Evolutionary conservation across 148 eudicot species (phyloP).

Genomic region (Tetragonia tetragonoides): DNA sequence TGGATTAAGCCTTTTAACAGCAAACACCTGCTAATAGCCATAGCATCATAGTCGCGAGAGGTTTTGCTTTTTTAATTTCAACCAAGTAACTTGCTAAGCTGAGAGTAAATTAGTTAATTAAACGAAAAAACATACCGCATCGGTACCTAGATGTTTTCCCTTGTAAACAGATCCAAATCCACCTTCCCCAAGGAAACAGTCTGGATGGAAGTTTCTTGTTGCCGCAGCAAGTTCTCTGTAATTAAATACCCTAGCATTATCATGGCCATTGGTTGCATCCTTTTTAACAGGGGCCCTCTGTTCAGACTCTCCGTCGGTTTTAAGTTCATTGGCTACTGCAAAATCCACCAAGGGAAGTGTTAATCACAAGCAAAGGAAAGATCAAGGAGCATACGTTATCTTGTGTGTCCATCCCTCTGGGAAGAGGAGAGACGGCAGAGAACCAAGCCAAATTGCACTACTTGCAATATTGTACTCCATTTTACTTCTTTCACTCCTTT

Average conservation of each 20-base stretch:
- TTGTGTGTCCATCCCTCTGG: too few species aligned
- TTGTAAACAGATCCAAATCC: conserved; percentile 40
- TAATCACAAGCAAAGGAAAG: background rate
- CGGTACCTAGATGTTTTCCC: conserved; percentile 16
- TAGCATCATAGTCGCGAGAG: background rate
- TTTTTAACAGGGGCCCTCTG: background rate
- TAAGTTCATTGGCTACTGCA: conserved; percentile 20
- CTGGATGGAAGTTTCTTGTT: conserved; percentile 35
- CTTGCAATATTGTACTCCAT: background rate
- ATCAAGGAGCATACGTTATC: background rate
- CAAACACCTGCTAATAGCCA: conserved; percentile 40
- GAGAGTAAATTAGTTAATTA: background rate
- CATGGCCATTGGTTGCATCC: background rate
- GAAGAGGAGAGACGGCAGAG: background rate
- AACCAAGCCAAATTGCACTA: background rate
- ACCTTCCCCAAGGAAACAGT: conserved; percentile 38
- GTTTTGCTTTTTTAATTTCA: background rate
- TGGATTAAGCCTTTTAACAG: conserved; percentile 58
- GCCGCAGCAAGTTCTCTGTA: conserved; percentile 32
- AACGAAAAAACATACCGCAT: conserved; percentile 21
- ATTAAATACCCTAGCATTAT: conserved; percentile 23
- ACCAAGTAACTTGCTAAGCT: background rate
- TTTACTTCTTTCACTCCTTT: background rate
- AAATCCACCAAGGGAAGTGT: conserved; percentile 9
- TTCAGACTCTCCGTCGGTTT: conserved; percentile 10